Conservation (phyloP, 129 eudicot species). For the Escallonia herrerae region DNA sequence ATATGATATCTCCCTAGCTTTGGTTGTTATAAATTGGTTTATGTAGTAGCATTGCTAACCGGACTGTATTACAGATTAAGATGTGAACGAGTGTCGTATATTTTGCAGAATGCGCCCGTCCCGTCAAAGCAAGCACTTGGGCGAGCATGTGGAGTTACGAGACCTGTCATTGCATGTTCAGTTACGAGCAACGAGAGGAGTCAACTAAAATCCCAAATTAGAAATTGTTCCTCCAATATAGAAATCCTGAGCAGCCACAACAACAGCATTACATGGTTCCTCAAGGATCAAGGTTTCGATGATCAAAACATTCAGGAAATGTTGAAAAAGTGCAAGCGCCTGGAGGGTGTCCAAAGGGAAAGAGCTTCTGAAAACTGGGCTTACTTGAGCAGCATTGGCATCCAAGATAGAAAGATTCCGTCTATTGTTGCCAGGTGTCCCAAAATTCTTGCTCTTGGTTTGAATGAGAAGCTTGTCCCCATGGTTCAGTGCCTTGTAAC, state of each 20-base stretch:
- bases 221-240: constrained; percentile 45
- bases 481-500: constrained; percentile 80
- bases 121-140: not conserved
- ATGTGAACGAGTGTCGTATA: too few relatives aligned
- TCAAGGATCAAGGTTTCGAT: constrained; percentile 87
- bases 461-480: constrained; percentile 75
- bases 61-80: too few relatives aligned
- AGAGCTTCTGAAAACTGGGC: constrained; percentile 72
- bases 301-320: constrained; percentile 66
- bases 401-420: constrained; percentile 83
- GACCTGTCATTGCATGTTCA: constrained; percentile 2
- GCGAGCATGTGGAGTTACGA: constrained; percentile 8
- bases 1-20: too few relatives aligned
- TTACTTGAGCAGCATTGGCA: constrained; percentile 79
- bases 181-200: too few relatives aligned
- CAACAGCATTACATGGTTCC: constrained; percentile 73
- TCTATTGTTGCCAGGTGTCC: constrained; percentile 74
- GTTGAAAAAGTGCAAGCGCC: constrained; percentile 77
- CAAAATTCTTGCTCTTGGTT: constrained; percentile 64
- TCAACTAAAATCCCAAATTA: not conserved
- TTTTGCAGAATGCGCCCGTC: too few relatives aligned
- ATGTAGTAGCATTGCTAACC: too few relatives aligned
- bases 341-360: constrained; percentile 53
- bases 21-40: too few relatives aligned
- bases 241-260: constrained; percentile 52